A percentile compares a stretch with the other conserved stretches of the same genome.
These are phyloP conservation scores for Puya raimondii DNA, from an alignment of 176 grass and related monocot species.

Conservation along the genomic window DNA sequence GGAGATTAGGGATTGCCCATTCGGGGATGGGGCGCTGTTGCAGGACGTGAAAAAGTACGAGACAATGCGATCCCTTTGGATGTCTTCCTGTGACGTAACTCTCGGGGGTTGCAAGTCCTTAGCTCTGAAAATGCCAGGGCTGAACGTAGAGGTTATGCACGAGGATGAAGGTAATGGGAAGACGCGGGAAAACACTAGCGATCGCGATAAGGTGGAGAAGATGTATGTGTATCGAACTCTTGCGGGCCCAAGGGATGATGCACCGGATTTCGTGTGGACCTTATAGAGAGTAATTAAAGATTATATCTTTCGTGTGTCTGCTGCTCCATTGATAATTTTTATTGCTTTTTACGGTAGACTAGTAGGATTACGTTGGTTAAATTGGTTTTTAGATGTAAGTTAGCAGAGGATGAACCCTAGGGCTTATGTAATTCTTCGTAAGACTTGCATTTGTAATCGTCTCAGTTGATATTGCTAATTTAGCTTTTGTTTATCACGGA, in stretches of 20 bases:
- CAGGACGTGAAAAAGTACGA: constrained; percentile 35
- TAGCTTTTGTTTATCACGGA: neutral
- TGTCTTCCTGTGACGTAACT: constrained; percentile 57
- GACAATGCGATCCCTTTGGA: constrained; percentile 65
- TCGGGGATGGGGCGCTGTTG: constrained; percentile 43
- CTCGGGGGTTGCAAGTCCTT: constrained; percentile 58
- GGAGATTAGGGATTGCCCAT: constrained; percentile 55
- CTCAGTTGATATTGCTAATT: neutral
- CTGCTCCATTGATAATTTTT: neutral
- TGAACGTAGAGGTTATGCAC: constrained; percentile 59
- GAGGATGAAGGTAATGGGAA: constrained; percentile 4
- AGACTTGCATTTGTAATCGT: neutral
- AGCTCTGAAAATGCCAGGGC: constrained; percentile 34
- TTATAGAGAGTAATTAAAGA: constrained; percentile 22
- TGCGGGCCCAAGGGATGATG: constrained; percentile 44
- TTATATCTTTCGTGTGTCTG: neutral
- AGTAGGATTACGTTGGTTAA: neutral
- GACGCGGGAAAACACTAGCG: neutral
- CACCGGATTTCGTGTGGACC: constrained; percentile 38
- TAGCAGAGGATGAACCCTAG: neutral
- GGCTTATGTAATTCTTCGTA: neutral
- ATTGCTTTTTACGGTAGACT: neutral
- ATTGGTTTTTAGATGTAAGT: neutral
- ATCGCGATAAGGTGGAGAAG: constrained; percentile 37
- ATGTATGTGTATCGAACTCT: constrained; percentile 64